Percentiles rank a stretch among this genome's conserved stretches.
Evolutionary conservation across 805 yeast genomes (phyloP).

Genomic region (Vanderwaltozyma verrucispora): DNA sequence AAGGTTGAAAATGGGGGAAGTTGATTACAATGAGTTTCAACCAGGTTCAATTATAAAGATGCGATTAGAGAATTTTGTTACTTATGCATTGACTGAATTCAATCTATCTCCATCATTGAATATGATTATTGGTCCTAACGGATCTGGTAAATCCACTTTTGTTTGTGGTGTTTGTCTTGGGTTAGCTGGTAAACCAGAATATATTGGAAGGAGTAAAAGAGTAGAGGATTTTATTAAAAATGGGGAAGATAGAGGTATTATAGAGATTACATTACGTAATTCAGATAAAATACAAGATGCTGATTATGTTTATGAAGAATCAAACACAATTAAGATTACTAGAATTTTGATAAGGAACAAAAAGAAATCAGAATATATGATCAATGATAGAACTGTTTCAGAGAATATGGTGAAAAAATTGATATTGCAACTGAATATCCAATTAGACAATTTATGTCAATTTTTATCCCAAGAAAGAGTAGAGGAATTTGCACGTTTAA

Average conservation of each 20-base stretch:
- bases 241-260: conserved; percentile 35
- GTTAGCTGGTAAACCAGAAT: conserved; percentile 65
- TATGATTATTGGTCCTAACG: conserved; percentile 93
- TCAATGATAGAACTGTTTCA: conserved; percentile 33
- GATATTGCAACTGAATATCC: conserved; percentile 53
- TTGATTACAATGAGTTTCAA: conserved; percentile 25
- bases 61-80: conserved; percentile 55
- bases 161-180: conserved; percentile 91
- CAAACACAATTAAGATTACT: conserved; percentile 30
- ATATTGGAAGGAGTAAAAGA: conserved; percentile 58
- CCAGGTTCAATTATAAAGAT: conserved; percentile 44
- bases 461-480: conserved; percentile 94
- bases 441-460: conserved; percentile 85
- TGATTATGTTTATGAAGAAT: conserved; percentile 16
- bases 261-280: conserved; percentile 30
- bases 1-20: conserved; percentile 7
- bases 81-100: conserved; percentile 61
- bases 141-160: conserved; percentile 88
- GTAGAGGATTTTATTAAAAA: conserved; percentile 61
- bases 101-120: conserved; percentile 73
- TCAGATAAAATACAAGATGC: conserved; percentile 14
- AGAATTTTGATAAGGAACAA: conserved; percentile 36
- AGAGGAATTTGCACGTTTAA: conserved; percentile 76
- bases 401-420: conserved; percentile 39
- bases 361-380: conserved; percentile 40